Evolutionary conservation across 768 basidiomycete species (phyloP).

Genomic region (Collybia sordida): DNA sequence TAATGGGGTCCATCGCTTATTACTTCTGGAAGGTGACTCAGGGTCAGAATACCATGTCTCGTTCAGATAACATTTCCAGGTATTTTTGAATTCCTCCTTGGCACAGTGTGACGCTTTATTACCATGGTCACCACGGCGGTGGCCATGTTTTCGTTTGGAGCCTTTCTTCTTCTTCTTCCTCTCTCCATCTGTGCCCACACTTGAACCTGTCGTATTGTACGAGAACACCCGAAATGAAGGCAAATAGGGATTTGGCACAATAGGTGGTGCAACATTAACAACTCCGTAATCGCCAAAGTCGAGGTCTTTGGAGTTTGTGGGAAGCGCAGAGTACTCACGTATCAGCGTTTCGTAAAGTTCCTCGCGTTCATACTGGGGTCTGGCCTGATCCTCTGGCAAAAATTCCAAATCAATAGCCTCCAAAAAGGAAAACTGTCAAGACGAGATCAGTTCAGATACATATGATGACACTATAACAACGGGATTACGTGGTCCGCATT

Average conservation of each 20-base stretch:
- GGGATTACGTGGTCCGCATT: slow-evolving; percentile 73
- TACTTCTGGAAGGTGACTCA: slow-evolving; percentile 68
- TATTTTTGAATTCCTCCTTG: slow-evolving; percentile 49
- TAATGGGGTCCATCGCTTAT: slow-evolving; percentile 69
- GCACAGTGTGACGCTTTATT: slow-evolving; percentile 48
- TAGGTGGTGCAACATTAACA: slow-evolving; percentile 77
- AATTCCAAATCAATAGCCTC: slow-evolving; percentile 55
- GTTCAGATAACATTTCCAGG: slow-evolving; percentile 64
- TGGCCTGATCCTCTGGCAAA: slow-evolving; percentile 22
- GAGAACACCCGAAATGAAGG: slow-evolving; percentile 79
- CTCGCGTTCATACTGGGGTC: slow-evolving; percentile 18
- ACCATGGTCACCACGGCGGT: slow-evolving; percentile 44
- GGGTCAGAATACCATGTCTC: slow-evolving; percentile 62
- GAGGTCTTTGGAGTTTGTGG: slow-evolving; percentile 44
- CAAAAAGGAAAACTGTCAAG: slow-evolving; percentile 52
- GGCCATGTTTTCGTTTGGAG: slow-evolving; percentile 46
- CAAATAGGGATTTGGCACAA: slow-evolving; percentile 86
- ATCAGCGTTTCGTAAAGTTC: slow-evolving; percentile 58
- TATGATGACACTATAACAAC: background rate
- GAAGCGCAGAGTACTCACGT: slow-evolving; percentile 65
- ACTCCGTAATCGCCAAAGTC: slow-evolving; percentile 70
- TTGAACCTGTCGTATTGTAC: slow-evolving; percentile 58
- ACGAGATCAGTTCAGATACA: slow-evolving; percentile 11
- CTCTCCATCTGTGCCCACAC: slow-evolving; percentile 27
- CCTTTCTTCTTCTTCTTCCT: slow-evolving; percentile 25